These are phyloP conservation scores for Russula vinacea DNA, from an alignment of 768 basidiomycete genomes.

Conservation along the genomic window DNA sequence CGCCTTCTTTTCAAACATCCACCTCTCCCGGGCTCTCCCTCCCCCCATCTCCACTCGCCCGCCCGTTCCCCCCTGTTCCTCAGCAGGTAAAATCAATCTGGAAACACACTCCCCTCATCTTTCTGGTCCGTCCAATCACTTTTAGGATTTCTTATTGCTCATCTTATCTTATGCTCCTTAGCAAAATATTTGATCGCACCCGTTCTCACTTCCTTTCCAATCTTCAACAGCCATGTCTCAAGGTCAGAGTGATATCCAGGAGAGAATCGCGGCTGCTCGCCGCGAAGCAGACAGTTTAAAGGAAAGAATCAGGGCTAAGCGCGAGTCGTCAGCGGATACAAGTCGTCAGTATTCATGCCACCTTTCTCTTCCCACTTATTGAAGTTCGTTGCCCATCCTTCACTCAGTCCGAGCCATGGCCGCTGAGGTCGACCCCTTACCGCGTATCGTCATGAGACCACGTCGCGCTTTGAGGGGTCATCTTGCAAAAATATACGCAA, in stretches of 20 bases:
- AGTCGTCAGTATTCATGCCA: constrained; percentile 59
- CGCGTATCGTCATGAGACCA: constrained; percentile 95
- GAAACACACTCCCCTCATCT: constrained; percentile 14
- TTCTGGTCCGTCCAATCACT: constrained; percentile 8
- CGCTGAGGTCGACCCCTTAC: constrained; percentile 90
- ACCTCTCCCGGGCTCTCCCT: background rate
- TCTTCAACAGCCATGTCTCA: constrained; percentile 59
- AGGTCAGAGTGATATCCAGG: constrained; percentile 80
- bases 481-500: constrained; percentile 98
- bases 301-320: constrained; percentile 97
- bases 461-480: constrained; percentile 94
- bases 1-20: constrained; percentile 7
- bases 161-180: constrained; percentile 4
- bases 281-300: constrained; percentile 96
- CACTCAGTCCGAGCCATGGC: constrained; percentile 97
- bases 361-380: constrained; percentile 24
- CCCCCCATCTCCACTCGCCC: background rate
- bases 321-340: constrained; percentile 96
- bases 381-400: constrained; percentile 18
- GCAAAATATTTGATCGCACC: constrained; percentile 9
- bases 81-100: constrained; percentile 16
- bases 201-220: constrained; percentile 1
- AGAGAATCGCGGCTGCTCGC: constrained; percentile 92
- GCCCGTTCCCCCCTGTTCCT: background rate
- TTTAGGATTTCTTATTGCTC: constrained; percentile 6